These are phyloP conservation scores for Cymodocea nodosa DNA, from an alignment of 116 monocot species.

Conservation along the genomic window DNA sequence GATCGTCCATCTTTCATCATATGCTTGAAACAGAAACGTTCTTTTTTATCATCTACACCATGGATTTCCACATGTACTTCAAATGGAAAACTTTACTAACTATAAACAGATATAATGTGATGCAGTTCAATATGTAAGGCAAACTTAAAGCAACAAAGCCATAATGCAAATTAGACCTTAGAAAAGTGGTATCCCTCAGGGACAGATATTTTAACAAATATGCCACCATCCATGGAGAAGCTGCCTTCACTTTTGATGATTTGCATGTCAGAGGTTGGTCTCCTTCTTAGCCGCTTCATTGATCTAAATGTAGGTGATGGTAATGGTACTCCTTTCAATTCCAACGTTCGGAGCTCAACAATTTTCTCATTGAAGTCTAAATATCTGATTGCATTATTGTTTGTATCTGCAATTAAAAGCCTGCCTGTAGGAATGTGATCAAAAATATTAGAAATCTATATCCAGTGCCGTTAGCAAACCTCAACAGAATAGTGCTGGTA, in stretches of 20 bases:
- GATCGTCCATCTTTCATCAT: too few relatives aligned
- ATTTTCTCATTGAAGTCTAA: constrained; percentile 56
- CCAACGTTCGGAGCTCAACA: constrained; percentile 44
- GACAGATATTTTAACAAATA: constrained; percentile 47
- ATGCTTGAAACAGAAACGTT: too few relatives aligned
- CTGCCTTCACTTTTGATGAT: constrained; percentile 52
- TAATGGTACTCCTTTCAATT: constrained; percentile 65
- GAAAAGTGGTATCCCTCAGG: constrained; percentile 91
- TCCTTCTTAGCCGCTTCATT: constrained; percentile 52
- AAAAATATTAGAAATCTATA: background rate
- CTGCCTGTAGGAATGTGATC: constrained; percentile 44
- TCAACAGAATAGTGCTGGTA: too few relatives aligned
- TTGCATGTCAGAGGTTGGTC: constrained; percentile 48
- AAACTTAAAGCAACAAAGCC: background rate
- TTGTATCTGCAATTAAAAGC: constrained; percentile 91
- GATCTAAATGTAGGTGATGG: constrained; percentile 50
- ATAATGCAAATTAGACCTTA: constrained; percentile 37
- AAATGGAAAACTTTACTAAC: background rate
- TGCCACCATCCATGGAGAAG: constrained; percentile 48
- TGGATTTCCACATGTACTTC: background rate
- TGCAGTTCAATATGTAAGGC: background rate
- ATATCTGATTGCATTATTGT: constrained; percentile 75
- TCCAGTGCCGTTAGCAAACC: background rate
- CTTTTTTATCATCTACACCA: too few relatives aligned
- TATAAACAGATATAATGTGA: too few relatives aligned